Percentiles rank a stretch among this genome's conserved stretches.
These are phyloP conservation scores for Trypanosoma rangeli DNA, from an alignment of 208 protist species.

Conservation along the genomic window DNA sequence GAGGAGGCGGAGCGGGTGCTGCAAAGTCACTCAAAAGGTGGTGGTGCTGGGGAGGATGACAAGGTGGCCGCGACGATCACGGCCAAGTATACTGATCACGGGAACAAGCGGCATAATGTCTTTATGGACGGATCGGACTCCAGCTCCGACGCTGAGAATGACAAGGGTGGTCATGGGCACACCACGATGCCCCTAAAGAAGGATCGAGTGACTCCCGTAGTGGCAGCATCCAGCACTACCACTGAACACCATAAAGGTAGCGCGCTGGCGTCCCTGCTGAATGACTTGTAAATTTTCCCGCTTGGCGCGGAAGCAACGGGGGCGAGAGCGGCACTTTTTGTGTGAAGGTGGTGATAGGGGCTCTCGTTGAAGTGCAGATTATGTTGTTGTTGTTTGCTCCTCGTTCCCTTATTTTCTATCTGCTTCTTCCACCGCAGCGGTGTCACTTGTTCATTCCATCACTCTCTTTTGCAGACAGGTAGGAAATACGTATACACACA, in stretches of 20 bases:
- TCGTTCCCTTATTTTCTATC: neutral
- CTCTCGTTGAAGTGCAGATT: neutral
- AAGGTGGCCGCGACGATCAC: conserved; percentile 24
- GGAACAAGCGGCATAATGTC: conserved; percentile 16
- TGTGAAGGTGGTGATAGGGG: neutral
- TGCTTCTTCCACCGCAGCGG: neutral
- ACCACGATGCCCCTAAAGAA: neutral
- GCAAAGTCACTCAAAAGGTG: neutral
- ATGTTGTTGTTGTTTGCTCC: neutral
- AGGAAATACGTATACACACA: neutral
- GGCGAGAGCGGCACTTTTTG: neutral
- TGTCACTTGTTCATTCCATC: neutral
- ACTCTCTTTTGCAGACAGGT: neutral
- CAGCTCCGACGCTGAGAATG: conserved; percentile 4
- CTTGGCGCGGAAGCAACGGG: neutral
- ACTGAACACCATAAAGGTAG: conserved; percentile 8
- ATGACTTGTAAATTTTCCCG: conserved; percentile 20
- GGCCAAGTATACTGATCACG: conserved; percentile 10
- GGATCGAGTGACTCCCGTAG: neutral
- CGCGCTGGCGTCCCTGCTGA: conserved; percentile 25
- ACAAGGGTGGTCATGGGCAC: neutral
- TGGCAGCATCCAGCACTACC: neutral
- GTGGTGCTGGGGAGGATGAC: neutral
- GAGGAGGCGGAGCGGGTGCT: conserved; percentile 10
- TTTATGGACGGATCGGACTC: conserved; percentile 23